Percentiles rank a stretch among this genome's conserved stretches.
Evolutionary conservation across 2,329 filamentous ascomycete species (phyloP).

Genomic region (Colletotrichum falcatum): DNA sequence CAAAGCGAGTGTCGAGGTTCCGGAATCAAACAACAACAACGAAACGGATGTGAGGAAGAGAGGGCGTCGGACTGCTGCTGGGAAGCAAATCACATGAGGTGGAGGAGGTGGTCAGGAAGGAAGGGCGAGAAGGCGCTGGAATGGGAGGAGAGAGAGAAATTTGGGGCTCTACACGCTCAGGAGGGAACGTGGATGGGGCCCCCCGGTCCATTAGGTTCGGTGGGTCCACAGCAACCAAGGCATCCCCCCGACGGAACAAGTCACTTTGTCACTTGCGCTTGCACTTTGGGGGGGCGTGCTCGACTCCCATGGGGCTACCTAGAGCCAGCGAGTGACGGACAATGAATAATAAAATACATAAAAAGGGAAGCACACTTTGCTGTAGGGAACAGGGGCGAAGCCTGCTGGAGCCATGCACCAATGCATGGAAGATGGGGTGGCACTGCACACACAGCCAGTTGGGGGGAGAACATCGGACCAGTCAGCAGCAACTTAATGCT

Average conservation of each 20-base stretch:
- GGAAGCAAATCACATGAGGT: slow-evolving; percentile 42
- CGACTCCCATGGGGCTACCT: background rate
- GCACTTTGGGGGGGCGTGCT: background rate
- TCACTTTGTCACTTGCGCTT: slow-evolving; percentile 3
- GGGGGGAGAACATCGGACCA: slow-evolving; percentile 14
- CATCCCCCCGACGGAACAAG: slow-evolving; percentile 23
- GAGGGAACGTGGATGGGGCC: slow-evolving; percentile 35
- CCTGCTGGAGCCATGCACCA: slow-evolving; percentile 29
- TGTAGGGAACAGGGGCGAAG: slow-evolving; percentile 28
- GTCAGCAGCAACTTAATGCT: slow-evolving; percentile 12
- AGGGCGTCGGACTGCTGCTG: slow-evolving; percentile 30
- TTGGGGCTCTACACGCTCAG: slow-evolving; percentile 25
- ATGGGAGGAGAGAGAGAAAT: slow-evolving; percentile 34
- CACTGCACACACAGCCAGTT: slow-evolving; percentile 28
- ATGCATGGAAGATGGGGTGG: slow-evolving; percentile 24
- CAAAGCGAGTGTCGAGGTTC: slow-evolving; percentile 34
- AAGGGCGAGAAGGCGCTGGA: slow-evolving; percentile 32
- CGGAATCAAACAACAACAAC: slow-evolving; percentile 12
- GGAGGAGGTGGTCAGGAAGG: slow-evolving; percentile 4
- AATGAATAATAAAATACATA: background rate
- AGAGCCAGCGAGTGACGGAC: slow-evolving; percentile 7
- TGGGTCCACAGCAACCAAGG: slow-evolving; percentile 38
- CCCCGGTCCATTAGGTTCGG: slow-evolving; percentile 38
- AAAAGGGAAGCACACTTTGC: slow-evolving; percentile 11
- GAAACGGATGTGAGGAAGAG: slow-evolving; percentile 6